phyloP scores from a whole-genome alignment of 148 eudicot species.

The Rhododendron ferrugineum region DNA sequence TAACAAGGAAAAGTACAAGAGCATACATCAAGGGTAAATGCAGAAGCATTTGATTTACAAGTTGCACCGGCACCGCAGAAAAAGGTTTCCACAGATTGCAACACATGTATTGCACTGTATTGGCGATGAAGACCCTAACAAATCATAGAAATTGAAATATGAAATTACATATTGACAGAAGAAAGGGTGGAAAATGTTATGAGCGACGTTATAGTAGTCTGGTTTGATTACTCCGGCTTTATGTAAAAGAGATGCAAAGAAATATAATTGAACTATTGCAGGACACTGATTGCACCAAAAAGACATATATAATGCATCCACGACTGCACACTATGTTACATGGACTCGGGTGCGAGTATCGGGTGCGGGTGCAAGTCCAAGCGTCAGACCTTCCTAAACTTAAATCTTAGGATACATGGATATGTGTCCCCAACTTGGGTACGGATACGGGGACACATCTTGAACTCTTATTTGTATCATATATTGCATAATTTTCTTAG shows the following conservation, averaged over 20 bases:
- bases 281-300: neutral
- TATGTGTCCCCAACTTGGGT: too few relatives aligned
- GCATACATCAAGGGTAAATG: constrained; percentile 72
- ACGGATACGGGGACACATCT: too few relatives aligned
- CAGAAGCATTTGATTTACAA: constrained; percentile 49
- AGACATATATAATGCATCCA: neutral
- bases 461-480: too few relatives aligned
- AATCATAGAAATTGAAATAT: neutral
- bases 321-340: too few relatives aligned
- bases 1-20: neutral
- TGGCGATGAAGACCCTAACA: constrained; percentile 77
- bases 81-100: constrained; percentile 64
- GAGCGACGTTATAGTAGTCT: neutral
- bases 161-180: neutral
- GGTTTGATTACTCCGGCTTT: neutral
- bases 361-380: too few relatives aligned
- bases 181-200: neutral
- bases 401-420: too few relatives aligned
- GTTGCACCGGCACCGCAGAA: constrained; percentile 52
- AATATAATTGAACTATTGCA: neutral
- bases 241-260: neutral
- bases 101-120: constrained; percentile 52
- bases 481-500: too few relatives aligned
- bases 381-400: too few relatives aligned
- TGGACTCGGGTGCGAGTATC: too few relatives aligned